Conservation (phyloP, 208 protist genomes). For the Crithidia mellificae region DNA sequence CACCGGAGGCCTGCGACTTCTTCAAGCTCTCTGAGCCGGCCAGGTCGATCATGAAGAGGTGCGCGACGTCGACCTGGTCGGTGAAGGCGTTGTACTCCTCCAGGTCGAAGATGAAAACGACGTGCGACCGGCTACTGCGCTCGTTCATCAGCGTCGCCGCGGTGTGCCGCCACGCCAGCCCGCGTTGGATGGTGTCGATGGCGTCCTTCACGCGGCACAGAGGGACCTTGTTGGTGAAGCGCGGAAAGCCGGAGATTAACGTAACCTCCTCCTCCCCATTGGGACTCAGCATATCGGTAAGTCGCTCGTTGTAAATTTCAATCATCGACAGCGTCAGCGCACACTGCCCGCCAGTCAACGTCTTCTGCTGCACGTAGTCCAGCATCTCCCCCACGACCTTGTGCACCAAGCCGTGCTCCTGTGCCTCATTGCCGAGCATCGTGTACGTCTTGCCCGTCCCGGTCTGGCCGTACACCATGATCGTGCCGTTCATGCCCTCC, state of each 20-base stretch:
- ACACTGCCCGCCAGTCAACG: slow-evolving; percentile 40
- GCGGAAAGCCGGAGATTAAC: slow-evolving; percentile 83
- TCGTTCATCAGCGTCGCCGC: slow-evolving; percentile 96
- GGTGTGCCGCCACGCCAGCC: slow-evolving; percentile 78
- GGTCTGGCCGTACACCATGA: slow-evolving; percentile 91
- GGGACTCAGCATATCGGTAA: slow-evolving; percentile 89
- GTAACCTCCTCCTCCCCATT: slow-evolving; percentile 81
- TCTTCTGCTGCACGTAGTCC: slow-evolving; percentile 54
- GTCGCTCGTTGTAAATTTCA: slow-evolving; percentile 92
- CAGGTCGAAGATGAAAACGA: slow-evolving; percentile 90
- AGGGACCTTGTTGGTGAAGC: slow-evolving; percentile 64
- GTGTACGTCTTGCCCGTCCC: slow-evolving; percentile 89
- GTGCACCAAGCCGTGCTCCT: slow-evolving; percentile 81
- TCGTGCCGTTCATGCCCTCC: slow-evolving; percentile 81
- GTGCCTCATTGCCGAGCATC: slow-evolving; percentile 86
- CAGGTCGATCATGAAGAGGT: slow-evolving; percentile 87
- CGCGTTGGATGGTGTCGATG: slow-evolving; percentile 68
- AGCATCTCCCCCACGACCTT: slow-evolving; percentile 69
- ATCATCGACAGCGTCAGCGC: slow-evolving; percentile 87
- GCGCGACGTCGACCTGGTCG: slow-evolving; percentile 44
- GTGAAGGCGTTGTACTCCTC: slow-evolving; percentile 83
- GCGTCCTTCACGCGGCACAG: slow-evolving; percentile 76
- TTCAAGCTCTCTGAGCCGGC: slow-evolving; percentile 91
- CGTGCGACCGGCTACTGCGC: slow-evolving; percentile 96
- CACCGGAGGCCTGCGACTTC: slow-evolving; percentile 69